These are phyloP conservation scores for Rhododendron mucronatum DNA, from an alignment of 148 eudicot species.

Conservation along the genomic window DNA sequence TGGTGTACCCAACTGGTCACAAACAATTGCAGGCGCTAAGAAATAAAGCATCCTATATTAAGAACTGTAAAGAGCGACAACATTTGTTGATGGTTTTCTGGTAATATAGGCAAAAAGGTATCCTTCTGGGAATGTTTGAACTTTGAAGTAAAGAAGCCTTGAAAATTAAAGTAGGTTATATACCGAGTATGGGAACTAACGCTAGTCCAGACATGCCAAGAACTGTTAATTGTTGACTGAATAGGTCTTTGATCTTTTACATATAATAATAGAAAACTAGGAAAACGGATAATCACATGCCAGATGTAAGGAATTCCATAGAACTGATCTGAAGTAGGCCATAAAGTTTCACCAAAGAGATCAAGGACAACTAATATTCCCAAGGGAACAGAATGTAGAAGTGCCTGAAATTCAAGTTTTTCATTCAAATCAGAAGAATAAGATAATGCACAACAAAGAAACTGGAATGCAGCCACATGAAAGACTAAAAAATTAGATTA, in stretches of 20 bases:
- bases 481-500: not conserved
- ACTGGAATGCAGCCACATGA: not conserved
- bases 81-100: too few species aligned
- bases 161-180: too few species aligned
- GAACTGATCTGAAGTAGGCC: conserved; percentile 47
- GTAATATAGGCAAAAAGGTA: too few species aligned
- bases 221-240: not conserved
- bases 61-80: not conserved
- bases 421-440: not conserved
- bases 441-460: not conserved
- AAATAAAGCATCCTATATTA: not conserved
- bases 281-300: conserved; percentile 12
- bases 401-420: conserved; percentile 35
- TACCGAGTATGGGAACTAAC: too few species aligned
- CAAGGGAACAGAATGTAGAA: conserved; percentile 25
- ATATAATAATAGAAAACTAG: not conserved
- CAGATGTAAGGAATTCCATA: conserved; percentile 55
- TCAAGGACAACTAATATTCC: conserved; percentile 49
- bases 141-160: too few species aligned
- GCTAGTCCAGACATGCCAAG: too few species aligned
- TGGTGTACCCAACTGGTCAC: not conserved
- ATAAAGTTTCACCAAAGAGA: conserved; percentile 42
- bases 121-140: too few species aligned
- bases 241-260: not conserved
- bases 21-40: not conserved